Evolutionary conservation across 345 rosid genomes (phyloP).

Genomic region (Citrus cavaleriei): DNA sequence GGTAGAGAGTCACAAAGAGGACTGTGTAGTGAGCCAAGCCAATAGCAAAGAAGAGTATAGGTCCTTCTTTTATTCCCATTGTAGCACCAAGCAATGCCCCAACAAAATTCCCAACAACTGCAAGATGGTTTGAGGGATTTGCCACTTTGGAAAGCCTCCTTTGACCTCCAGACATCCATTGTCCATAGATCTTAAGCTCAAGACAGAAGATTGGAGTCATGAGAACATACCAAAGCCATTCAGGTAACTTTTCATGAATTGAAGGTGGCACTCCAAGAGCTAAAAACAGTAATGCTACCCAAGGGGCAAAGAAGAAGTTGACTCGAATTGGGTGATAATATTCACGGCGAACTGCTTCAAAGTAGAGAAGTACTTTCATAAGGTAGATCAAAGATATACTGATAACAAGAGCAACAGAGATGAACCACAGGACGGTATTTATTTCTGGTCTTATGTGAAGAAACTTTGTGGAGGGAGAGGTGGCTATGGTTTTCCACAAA

Average conservation of each 20-base stretch:
- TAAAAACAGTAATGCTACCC: slow-evolving; percentile 72
- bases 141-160: slow-evolving; percentile 90
- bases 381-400: slow-evolving; percentile 52
- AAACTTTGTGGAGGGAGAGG: slow-evolving; percentile 56
- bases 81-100: slow-evolving; percentile 89
- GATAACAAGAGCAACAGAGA: slow-evolving; percentile 48
- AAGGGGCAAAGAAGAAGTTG: slow-evolving; percentile 95
- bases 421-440: slow-evolving; percentile 68
- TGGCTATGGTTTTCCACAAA: slow-evolving; percentile 80
- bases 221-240: slow-evolving; percentile 70
- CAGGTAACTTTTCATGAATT: slow-evolving; percentile 34
- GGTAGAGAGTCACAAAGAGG: slow-evolving; percentile 87
- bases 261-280: slow-evolving; percentile 76
- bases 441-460: slow-evolving; percentile 47
- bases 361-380: slow-evolving; percentile 56
- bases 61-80: slow-evolving; percentile 92
- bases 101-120: slow-evolving; percentile 81
- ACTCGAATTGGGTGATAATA: slow-evolving; percentile 80
- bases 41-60: slow-evolving; percentile 78
- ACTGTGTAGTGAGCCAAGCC: slow-evolving; percentile 86
- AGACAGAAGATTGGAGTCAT: slow-evolving; percentile 73
- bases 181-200: slow-evolving; percentile 87
- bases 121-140: slow-evolving; percentile 84
- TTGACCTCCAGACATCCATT: slow-evolving; percentile 96
- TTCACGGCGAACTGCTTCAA: slow-evolving; percentile 88